Base-by-base conservation (phyloP, 306 rosid species). In the Quercus parvula region DNA sequence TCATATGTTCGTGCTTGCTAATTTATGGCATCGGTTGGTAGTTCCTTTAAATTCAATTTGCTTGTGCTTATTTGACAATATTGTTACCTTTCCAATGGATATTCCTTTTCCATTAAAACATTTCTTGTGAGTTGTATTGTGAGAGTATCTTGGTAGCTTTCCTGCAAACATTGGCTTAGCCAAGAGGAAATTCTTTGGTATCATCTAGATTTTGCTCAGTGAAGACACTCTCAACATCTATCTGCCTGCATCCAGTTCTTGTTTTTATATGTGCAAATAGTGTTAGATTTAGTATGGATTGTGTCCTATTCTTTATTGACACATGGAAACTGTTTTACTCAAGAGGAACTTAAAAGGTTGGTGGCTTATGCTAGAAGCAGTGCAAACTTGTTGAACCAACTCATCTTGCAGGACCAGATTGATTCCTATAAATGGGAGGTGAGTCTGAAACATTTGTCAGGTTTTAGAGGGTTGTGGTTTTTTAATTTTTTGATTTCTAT, bases 291-390 rank as follows among this genome's bases (percentile, higher is more conserved):
- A 30, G 56, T 9, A 62, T 38, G 3, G 49, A 7, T 67, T 41
- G 77, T 75, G 73, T 79, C 54, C 58, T 64, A n/a, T 84, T 13
- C 28, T 71, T 31, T 69, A 41, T 77, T 76, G 76, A 77, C 67
- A 46, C 12, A 5, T 67, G 62, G 28, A 49, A 71, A 9, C 70
- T 77, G 31, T 79, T 66, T 49, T 41, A 51, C 82, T 73, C 77
- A 46, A 84, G 79, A 94, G 99, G 95, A 92, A 79, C 92, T 92
- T 44, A 92, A 87, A 84, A 81, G 99, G 86, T 83, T 94, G 83
- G 91, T 69, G 76, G 99, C 97, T 33, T 95, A 92, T 84, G 97
- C 99, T 75, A 87, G 86, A 83, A 95, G 99, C 85, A 93, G 96
- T 82, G 98, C 95, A 82, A 88, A 80, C 69, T 86, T 91, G 85